These are phyloP conservation scores for Emergomyces pasteurianus DNA, from an alignment of 2,329 filamentous ascomycete genomes.

Conservation along the genomic window DNA sequence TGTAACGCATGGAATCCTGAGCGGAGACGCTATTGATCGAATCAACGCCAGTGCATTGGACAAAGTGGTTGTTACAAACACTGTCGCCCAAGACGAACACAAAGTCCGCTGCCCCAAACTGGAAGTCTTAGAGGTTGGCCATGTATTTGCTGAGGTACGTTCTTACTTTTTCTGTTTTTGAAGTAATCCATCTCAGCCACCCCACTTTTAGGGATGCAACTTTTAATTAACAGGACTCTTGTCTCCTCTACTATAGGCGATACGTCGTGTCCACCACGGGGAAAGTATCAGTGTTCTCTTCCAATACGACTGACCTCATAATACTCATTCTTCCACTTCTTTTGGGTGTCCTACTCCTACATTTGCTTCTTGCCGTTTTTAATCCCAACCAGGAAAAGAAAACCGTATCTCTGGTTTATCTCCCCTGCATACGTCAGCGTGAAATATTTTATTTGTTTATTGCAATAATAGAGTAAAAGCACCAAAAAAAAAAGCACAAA, in stretches of 20 bases:
- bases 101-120: conserved; percentile 68
- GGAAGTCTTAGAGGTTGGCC: conserved; percentile 79
- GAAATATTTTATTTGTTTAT: neutral
- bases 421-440: neutral
- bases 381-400: neutral
- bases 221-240: neutral
- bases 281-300: conserved; percentile 97
- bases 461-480: neutral
- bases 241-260: conserved; percentile 45
- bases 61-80: conserved; percentile 91
- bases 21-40: conserved; percentile 83
- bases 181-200: neutral
- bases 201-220: neutral
- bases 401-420: neutral
- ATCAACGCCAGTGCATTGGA: conserved; percentile 90
- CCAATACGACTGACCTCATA: conserved; percentile 53
- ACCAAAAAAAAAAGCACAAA: too few relatives aligned
- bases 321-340: neutral
- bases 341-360: neutral
- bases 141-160: conserved; percentile 74
- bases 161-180: neutral
- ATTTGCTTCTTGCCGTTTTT: neutral
- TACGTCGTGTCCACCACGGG: conserved; percentile 89
- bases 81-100: conserved; percentile 79
- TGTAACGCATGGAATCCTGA: conserved; percentile 88